A percentile compares a stretch with the other conserved stretches of the same genome.
Evolutionary conservation across 2,329 filamentous ascomycete species (phyloP).

Genomic region (Hypoxylon sp.): DNA sequence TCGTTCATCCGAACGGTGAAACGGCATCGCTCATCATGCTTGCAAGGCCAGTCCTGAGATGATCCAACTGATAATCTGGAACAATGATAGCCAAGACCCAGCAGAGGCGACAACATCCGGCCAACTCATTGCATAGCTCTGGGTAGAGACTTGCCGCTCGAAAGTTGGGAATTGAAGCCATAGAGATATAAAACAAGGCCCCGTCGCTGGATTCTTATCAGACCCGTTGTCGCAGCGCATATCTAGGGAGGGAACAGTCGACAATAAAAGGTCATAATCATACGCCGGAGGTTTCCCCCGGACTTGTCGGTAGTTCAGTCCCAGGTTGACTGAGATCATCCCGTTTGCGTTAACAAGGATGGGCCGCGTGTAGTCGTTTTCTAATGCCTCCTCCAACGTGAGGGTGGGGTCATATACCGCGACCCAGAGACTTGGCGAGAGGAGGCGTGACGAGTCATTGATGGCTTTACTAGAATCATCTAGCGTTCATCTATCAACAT

Average conservation of each 20-base stretch:
- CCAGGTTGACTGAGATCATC: constrained; percentile 15
- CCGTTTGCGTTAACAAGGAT: constrained; percentile 25
- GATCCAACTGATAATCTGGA: constrained; percentile 31
- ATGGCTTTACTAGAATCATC: constrained; percentile 21
- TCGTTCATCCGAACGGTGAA: not conserved
- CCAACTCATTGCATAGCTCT: constrained; percentile 24
- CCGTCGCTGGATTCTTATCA: constrained; percentile 1
- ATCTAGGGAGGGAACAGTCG: constrained; percentile 9
- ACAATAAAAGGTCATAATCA: constrained; percentile 18
- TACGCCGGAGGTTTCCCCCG: constrained; percentile 21
- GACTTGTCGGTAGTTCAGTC: constrained; percentile 17
- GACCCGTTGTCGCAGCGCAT: constrained; percentile 17
- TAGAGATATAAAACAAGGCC: constrained; percentile 20
- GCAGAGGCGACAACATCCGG: constrained; percentile 25
- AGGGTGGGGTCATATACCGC: constrained; percentile 28
- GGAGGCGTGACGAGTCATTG: constrained; percentile 19
- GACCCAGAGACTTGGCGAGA: constrained; percentile 22
- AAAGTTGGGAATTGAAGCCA: constrained; percentile 27
- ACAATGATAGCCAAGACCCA: constrained; percentile 26
- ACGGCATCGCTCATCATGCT: not conserved
- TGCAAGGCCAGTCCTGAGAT: constrained; percentile 18
- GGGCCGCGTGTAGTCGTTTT: constrained; percentile 27
- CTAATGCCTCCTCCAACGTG: constrained; percentile 11
- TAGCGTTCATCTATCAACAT: constrained; percentile 3
- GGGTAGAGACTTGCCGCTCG: constrained; percentile 28